Evolutionary conservation across 2,329 filamentous ascomycete genomes (phyloP).

Genomic region (Pseudogymnoascus pannorum): DNA sequence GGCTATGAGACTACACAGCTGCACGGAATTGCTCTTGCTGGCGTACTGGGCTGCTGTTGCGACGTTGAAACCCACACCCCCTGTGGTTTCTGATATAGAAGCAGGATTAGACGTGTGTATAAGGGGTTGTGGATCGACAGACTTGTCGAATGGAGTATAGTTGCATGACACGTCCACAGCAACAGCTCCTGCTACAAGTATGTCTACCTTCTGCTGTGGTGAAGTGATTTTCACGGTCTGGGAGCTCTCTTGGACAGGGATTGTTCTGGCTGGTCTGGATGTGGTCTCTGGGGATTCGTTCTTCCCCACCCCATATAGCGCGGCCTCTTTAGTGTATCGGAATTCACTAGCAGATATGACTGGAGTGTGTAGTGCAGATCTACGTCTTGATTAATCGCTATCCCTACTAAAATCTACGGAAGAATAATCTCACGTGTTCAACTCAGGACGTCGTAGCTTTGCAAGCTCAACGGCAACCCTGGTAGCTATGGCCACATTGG

Average conservation of each 20-base stretch:
- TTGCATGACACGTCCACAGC: constrained; percentile 86
- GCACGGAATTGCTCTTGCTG: constrained; percentile 53
- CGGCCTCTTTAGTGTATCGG: constrained; percentile 5
- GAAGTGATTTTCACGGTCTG: neutral
- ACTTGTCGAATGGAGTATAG: constrained; percentile 37
- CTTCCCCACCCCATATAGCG: neutral
- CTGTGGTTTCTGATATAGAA: constrained; percentile 71
- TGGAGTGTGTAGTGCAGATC: constrained; percentile 5
- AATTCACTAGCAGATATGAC: constrained; percentile 2
- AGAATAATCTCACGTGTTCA: constrained; percentile 32
- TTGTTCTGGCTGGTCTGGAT: neutral
- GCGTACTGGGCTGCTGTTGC: constrained; percentile 71
- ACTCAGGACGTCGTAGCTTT: constrained; percentile 40
- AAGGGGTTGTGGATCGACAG: constrained; percentile 20
- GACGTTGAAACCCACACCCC: constrained; percentile 89
- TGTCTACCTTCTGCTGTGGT: constrained; percentile 38
- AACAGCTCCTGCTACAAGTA: constrained; percentile 86
- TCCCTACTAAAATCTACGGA: constrained; percentile 16
- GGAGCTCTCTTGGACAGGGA: neutral
- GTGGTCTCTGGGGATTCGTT: neutral
- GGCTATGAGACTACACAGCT: constrained; percentile 73
- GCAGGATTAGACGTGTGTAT: constrained; percentile 41
- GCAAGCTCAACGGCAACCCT: constrained; percentile 56
- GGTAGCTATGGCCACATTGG: constrained; percentile 59
- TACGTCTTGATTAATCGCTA: constrained; percentile 8